Conservation (phyloP, 208 protist genomes). For the Wallacemonas sp. region DNA sequence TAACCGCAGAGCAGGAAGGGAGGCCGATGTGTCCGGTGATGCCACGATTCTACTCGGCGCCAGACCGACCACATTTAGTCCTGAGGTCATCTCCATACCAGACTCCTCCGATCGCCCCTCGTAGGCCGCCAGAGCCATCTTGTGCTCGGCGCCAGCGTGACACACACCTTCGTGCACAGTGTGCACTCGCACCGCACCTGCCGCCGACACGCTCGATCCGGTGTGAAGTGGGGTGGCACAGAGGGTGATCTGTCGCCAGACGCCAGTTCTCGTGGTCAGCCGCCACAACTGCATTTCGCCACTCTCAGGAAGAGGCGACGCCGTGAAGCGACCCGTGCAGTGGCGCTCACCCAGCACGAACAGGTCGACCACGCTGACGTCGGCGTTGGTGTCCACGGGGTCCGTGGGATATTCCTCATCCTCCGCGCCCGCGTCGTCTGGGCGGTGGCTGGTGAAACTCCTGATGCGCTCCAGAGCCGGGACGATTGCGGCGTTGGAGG, state of each 20-base stretch:
- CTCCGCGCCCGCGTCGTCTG: background rate
- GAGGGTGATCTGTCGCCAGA: constrained; percentile 3
- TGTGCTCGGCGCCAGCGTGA: too few relatives aligned
- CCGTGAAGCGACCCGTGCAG: background rate
- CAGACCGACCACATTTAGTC: too few relatives aligned
- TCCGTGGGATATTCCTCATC: too few relatives aligned
- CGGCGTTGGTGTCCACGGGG: background rate
- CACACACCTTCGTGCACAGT: too few relatives aligned
- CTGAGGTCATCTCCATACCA: too few relatives aligned
- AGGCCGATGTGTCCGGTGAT: too few relatives aligned
- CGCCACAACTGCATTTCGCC: background rate
- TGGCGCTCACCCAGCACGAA: constrained; percentile 2
- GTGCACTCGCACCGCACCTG: too few relatives aligned
- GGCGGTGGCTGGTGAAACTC: background rate
- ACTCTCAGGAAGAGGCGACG: background rate
- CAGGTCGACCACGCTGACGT: background rate
- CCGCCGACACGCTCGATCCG: too few relatives aligned
- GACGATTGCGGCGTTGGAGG: background rate
- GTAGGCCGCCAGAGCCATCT: too few relatives aligned
- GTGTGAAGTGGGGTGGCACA: background rate
- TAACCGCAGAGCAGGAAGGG: too few relatives aligned
- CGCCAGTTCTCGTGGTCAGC: background rate
- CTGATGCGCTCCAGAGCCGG: background rate
- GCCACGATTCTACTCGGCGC: too few relatives aligned
- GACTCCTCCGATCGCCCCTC: too few relatives aligned